Conservation (phyloP, 2,329 filamentous ascomycete species). For the Aureobasidium musti region DNA sequence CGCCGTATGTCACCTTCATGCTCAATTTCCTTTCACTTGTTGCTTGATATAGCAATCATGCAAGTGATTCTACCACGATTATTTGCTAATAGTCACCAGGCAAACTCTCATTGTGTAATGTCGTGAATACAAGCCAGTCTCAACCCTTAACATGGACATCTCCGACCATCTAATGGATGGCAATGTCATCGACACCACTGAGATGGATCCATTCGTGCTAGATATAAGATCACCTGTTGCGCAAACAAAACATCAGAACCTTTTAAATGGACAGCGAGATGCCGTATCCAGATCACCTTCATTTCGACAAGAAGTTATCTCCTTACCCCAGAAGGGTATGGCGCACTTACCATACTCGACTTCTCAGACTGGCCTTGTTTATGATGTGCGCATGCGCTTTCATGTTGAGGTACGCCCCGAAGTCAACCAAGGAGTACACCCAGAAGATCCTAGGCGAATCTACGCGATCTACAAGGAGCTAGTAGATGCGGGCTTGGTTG, state of each 20-base stretch:
- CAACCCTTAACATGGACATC: slow-evolving; percentile 6
- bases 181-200: slow-evolving; percentile 18
- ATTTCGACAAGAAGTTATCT: slow-evolving; percentile 1
- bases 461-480: slow-evolving; percentile 91
- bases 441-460: slow-evolving; percentile 90
- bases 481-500: slow-evolving; percentile 77
- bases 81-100: slow-evolving; percentile 4
- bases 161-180: slow-evolving; percentile 21
- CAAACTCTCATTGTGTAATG: slow-evolving; percentile 7
- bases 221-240: background rate
- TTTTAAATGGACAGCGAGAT: slow-evolving; percentile 14
- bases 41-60: slow-evolving; percentile 8
- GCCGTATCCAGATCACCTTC: slow-evolving; percentile 7
- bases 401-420: slow-evolving; percentile 70
- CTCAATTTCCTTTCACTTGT: slow-evolving; percentile 7
- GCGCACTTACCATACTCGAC: slow-evolving; percentile 43
- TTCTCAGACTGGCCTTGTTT: slow-evolving; percentile 56
- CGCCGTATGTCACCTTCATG: background rate
- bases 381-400: slow-evolving; percentile 93
- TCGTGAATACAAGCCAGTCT: background rate
- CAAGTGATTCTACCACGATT: background rate
- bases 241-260: background rate
- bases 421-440: slow-evolving; percentile 70
- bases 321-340: slow-evolving; percentile 37
- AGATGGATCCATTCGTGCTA: slow-evolving; percentile 14